Evolutionary conservation across 345 rosid genomes (phyloP), one percentile per base, ranked within the genome.

Genomic region (Brassica rapa): DNA sequence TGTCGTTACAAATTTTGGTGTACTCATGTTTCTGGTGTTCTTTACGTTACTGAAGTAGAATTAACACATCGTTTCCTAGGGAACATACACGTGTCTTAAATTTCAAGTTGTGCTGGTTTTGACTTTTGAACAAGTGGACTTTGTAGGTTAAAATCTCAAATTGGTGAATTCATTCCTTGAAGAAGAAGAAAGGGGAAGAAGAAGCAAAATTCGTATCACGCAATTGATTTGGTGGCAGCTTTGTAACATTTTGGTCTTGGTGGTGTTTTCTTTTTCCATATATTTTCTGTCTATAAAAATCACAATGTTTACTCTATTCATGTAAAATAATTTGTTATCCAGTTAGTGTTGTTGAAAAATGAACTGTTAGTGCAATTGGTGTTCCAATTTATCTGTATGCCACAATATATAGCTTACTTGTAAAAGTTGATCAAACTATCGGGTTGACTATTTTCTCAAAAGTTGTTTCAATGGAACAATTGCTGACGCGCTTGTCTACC

Each of bases 121-220:
- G 55, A 8, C 19, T 49, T 49, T 49, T 49, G 55, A 49, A 49
- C 16, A 49, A 14, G 55, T 4, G 55, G 55, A 49, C 24, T 68
- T 69, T 69, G 75, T 80, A 80, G 82, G 82, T 74, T 69, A 74
- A 73, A 39, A 30, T 4, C 61, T 35, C 65, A 35, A 68, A 73
- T 25, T 73, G 78, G 66, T 79, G 75, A 69, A 55, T 56, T 63
- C 71, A 62, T 63, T 78, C 71, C 66, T 30, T 80, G 67, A 69
- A 74, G 78, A 79, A 49, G 55, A 49, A 49, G 55, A 4, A n/a
- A 53, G 62, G 71, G 69, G 51, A 79, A 49, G 70, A 46, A 74
- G 51, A 24, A 61, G 77, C 6, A 68, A 53, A 49, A 9, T 53
- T 68, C 33, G 16, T 68, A 23, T 79, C 49, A 29, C 55, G 1